Evolutionary conservation across 768 basidiomycete species (phyloP).

Genomic region (Auriscalpium microsporum): DNA sequence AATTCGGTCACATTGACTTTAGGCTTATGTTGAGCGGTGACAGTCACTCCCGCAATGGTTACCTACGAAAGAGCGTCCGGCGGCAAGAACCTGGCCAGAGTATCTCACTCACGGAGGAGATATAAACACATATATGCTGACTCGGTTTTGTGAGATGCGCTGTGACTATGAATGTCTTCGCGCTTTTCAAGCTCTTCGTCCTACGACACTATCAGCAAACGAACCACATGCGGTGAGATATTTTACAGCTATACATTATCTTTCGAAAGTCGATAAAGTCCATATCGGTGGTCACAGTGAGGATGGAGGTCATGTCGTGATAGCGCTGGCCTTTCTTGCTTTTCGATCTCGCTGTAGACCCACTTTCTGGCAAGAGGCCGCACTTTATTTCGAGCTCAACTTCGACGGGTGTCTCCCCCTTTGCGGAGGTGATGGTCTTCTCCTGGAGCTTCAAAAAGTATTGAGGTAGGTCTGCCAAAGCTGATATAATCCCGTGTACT

Average conservation of each 20-base stretch:
- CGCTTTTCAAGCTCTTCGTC: slow-evolving; percentile 54
- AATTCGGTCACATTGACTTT: slow-evolving; percentile 43
- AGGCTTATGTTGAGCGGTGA: slow-evolving; percentile 49
- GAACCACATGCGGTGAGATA: neutral
- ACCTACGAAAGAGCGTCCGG: slow-evolving; percentile 36
- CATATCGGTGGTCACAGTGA: slow-evolving; percentile 69
- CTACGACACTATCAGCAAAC: slow-evolving; percentile 27
- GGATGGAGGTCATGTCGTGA: slow-evolving; percentile 58
- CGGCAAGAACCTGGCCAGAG: slow-evolving; percentile 5
- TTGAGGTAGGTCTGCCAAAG: slow-evolving; percentile 54
- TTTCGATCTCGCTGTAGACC: slow-evolving; percentile 19
- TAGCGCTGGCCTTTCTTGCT: slow-evolving; percentile 39
- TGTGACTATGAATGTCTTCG: slow-evolving; percentile 51
- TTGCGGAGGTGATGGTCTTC: slow-evolving; percentile 29
- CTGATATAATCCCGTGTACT: slow-evolving; percentile 58
- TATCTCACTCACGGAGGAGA: slow-evolving; percentile 47
- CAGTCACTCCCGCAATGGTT: slow-evolving; percentile 57
- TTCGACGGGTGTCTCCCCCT: slow-evolving; percentile 45
- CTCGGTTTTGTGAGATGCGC: slow-evolving; percentile 66
- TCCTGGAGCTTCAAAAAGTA: slow-evolving; percentile 51
- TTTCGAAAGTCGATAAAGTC: slow-evolving; percentile 73
- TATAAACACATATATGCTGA: slow-evolving; percentile 33
- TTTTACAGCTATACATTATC: slow-evolving; percentile 25
- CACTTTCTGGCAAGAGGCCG: slow-evolving; percentile 31
- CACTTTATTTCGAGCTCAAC: slow-evolving; percentile 53